phyloP scores from a whole-genome alignment of 2,329 filamentous ascomycete genomes.

The Penicillium sp. region DNA sequence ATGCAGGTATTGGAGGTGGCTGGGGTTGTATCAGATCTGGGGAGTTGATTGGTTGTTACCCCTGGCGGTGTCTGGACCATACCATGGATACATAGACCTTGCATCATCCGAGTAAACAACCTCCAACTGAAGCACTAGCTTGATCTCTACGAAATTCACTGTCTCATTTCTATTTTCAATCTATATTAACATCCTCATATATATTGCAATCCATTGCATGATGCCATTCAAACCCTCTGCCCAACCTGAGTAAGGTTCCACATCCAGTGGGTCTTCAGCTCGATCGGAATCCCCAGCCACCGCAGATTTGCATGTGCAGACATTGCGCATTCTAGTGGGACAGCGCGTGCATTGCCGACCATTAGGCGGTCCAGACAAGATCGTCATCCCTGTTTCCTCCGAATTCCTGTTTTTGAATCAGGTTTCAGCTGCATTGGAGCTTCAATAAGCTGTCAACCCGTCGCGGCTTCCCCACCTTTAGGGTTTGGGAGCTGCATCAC shows the following conservation, averaged over 20 bases:
- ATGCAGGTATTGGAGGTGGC: slow-evolving; percentile 21
- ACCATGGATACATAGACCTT: slow-evolving; percentile 1
- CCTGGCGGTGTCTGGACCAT: slow-evolving; percentile 16
- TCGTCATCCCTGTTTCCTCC: slow-evolving; percentile 13
- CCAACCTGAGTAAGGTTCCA: slow-evolving; percentile 4
- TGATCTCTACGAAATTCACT: background rate
- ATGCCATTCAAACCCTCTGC: background rate
- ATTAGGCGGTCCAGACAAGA: slow-evolving; percentile 14
- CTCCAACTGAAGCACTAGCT: background rate
- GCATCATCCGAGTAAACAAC: slow-evolving; percentile 11
- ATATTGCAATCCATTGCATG: background rate
- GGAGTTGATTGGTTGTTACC: slow-evolving; percentile 15
- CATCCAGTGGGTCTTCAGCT: slow-evolving; percentile 19
- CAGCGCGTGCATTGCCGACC: slow-evolving; percentile 2
- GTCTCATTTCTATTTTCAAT: background rate
- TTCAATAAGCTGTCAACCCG: slow-evolving; percentile 14
- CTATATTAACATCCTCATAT: background rate
- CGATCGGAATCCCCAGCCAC: slow-evolving; percentile 22
- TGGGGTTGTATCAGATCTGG: slow-evolving; percentile 10
- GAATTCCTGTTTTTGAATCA: slow-evolving; percentile 11
- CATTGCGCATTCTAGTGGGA: slow-evolving; percentile 13
- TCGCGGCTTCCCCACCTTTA: slow-evolving; percentile 13
- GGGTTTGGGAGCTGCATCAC: slow-evolving; percentile 6
- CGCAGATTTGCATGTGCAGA: slow-evolving; percentile 9
- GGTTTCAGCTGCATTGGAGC: slow-evolving; percentile 17